Base-by-base conservation (phyloP, 2,329 filamentous ascomycete genomes). In the Penicillium sp. region DNA sequence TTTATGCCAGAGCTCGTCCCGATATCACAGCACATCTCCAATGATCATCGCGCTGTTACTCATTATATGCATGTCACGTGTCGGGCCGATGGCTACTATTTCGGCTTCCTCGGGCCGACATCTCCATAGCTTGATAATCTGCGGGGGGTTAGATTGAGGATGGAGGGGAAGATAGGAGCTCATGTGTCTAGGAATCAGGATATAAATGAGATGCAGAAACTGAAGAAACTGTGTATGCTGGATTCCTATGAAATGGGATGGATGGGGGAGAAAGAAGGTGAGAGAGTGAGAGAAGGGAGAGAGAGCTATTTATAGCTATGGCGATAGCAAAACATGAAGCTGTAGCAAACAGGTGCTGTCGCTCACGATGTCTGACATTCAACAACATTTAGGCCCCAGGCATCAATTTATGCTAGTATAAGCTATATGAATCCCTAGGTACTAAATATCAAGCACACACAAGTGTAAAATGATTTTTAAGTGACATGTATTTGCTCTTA, bases 51-150 rank as follows among this genome's bases (percentile, higher is more conserved):
- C 38, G 18, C 13, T 16, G 34, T 50, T 57, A 26, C 44, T 11
- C n/a, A 50, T 39, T 54, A 54, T 24, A 61, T 55, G 20, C 4
- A 9, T 29, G 50, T 70, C 67, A 69, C 66, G 65, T 70, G 67
- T 69, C 67, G 67, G 67, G 42, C 67, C 66, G 67, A 67, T 55
- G 57, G 22, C 31, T 49, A 44, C 40, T 18, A 24, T 31, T 26
- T 49, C 59, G 63, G 65, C 56, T 55, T 47, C 9, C 4, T 50
- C 67, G 67, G 66, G 34, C 67, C 67, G 67, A 61, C 37, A 45
- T 11, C 38, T 34, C 38, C 49, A 32, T n/a, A 2, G 34, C 9
- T 24, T 24, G 37, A 32, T 45, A 37, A 40, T 49, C 26, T 8
- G 54, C 34, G 35, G 49, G 53, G 53, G 40, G n/a, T 40, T 20